Conservation (phyloP, 805 yeast species). For the Cyberlindnera euphorbiiphila region DNA sequence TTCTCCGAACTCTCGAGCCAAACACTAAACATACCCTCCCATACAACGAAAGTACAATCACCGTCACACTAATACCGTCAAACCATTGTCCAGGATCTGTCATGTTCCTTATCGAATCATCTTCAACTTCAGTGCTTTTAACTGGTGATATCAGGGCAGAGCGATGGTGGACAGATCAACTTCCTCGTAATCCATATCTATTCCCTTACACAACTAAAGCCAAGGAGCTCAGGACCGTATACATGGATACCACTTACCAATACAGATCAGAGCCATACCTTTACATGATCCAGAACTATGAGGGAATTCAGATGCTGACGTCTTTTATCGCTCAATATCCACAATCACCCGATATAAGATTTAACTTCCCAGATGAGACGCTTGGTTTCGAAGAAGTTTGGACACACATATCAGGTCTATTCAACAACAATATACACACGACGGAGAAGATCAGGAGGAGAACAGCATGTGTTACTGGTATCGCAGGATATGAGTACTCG, state of each 20-base stretch:
- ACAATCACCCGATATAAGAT: constrained; percentile 29
- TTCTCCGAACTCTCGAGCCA: constrained; percentile 14
- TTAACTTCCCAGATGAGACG: constrained; percentile 37
- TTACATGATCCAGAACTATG: constrained; percentile 38
- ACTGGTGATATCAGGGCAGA: constrained; percentile 63
- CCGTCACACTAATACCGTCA: constrained; percentile 42
- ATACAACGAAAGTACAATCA: constrained; percentile 23
- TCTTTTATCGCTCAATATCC: constrained; percentile 42
- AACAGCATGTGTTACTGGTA: constrained; percentile 17
- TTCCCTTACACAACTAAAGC: constrained; percentile 38
- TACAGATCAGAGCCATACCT: constrained; percentile 47
- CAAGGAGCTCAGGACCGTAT: constrained; percentile 39
- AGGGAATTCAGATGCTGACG: constrained; percentile 36
- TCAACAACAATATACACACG: constrained; percentile 30
- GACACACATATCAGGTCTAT: constrained; percentile 32
- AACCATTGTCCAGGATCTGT: constrained; percentile 61
- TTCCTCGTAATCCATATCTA: constrained; percentile 37
- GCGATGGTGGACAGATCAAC: constrained; percentile 42
- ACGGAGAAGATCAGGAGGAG: constrained; percentile 26
- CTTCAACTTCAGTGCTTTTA: constrained; percentile 35
- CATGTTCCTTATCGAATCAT: constrained; percentile 46
- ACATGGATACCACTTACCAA: constrained; percentile 53
- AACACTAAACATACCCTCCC: constrained; percentile 22
- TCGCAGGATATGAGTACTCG: constrained; percentile 2
- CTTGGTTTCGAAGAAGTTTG: constrained; percentile 56